These are phyloP conservation scores for Talaromyces adpressus DNA, from an alignment of 495 filamentous ascomycete species.

Conservation along the genomic window DNA sequence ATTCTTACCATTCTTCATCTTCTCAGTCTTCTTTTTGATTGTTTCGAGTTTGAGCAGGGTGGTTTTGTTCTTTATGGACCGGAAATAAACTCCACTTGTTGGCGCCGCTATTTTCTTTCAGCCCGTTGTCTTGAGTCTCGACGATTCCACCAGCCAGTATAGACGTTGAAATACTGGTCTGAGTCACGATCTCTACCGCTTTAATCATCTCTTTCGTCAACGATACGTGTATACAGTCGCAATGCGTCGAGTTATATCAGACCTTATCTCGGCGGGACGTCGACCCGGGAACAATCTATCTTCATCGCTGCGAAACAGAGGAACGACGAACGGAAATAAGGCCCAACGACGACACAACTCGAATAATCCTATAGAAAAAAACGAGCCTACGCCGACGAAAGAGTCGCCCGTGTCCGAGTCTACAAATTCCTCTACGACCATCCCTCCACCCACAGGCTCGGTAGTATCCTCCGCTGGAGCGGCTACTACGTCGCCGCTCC, in stretches of 20 bases:
- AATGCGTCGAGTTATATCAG: constrained; percentile 1
- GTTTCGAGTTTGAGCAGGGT: neutral
- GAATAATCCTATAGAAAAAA: neutral
- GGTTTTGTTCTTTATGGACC: neutral
- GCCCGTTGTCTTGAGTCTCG: neutral
- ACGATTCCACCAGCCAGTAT: neutral
- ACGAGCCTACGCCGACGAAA: neutral
- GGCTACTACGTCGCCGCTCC: constrained; percentile 32
- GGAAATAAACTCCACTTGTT: neutral
- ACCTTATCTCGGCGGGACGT: neutral
- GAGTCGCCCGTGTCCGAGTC: neutral
- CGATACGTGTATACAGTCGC: neutral
- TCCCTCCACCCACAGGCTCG: constrained; percentile 15
- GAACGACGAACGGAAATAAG: neutral
- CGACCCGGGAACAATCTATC: neutral
- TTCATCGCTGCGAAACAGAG: neutral
- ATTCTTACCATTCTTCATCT: neutral
- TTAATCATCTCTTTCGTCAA: neutral
- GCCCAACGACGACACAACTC: neutral
- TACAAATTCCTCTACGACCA: constrained; percentile 1
- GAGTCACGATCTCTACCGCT: neutral
- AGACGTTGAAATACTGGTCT: neutral
- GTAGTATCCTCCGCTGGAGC: constrained; percentile 28
- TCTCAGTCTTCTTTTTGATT: neutral
- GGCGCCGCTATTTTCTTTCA: neutral